Evolutionary conservation across 306 rosid species (phyloP), one percentile per base, ranked within the genome.

Genomic region (Cicer cuneatum): DNA sequence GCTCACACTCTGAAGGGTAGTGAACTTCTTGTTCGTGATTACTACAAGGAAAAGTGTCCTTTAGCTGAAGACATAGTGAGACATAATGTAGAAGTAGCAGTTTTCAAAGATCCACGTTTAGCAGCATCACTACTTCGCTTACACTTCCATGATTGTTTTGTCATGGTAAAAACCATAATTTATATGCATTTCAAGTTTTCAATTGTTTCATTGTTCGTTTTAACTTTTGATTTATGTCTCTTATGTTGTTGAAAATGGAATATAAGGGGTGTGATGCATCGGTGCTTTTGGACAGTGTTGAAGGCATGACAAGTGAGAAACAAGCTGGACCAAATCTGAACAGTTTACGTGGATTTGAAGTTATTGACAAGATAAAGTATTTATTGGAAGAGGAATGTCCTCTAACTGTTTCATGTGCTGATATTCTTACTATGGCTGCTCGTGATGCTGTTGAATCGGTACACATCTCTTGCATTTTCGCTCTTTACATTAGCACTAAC

Each of bases 61-160:
- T 70, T 80, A 29, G 91, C 83, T 0, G 97, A 93, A 84, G 87
- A 84, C 47, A 93, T 93, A 2, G 90, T 91, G 63, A 83, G 85
- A 66, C 90, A 80, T 40, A 80, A 77, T 15, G 87, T 93, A 5
- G 85, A 82, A 74, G 83, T 72, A 71, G 94, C 86, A 1, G 81
- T 87, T 49, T 33, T 68, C 15, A 93, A 70, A 84, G 90, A 93
- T 69, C 97, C 94, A 41, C 90, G 94, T 59, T 78, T 91, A 86
- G 98, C 96, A 43, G 98, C 94, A 10, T 89, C 97, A 0, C 76
- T 93, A 67, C 98, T 93, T 40, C 97, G 97, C 70, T 73, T 93
- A 72, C 98, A 93, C 79, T 93, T 93, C 49, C 98, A 93, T 14
- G 97, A 93, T 88, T 93, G 98, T 42, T 93, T 93, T 69, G 97